Evolutionary conservation across 2,329 filamentous ascomycete genomes (phyloP).

Genomic region (Neurospora crassa): DNA sequence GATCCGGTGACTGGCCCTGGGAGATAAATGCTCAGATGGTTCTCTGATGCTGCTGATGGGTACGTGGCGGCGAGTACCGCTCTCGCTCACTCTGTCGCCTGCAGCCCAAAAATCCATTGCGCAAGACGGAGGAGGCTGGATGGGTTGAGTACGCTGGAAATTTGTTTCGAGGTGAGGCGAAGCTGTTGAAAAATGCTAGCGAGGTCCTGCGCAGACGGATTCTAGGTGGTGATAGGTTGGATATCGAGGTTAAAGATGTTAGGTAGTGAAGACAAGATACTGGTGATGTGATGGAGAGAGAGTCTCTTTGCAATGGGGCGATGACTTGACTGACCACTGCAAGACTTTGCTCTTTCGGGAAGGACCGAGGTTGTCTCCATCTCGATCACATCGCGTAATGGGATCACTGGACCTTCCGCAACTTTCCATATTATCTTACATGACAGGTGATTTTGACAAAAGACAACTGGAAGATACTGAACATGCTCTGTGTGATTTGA

Average conservation of each 20-base stretch:
- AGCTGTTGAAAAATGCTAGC: not conserved
- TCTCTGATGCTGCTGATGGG: not conserved
- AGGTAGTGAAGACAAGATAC: not conserved
- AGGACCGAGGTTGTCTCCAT: not conserved
- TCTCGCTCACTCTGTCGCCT: not conserved
- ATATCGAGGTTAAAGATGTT: not conserved
- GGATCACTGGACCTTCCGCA: not conserved
- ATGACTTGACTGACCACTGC: not conserved
- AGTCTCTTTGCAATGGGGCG: not conserved
- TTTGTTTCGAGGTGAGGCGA: not conserved
- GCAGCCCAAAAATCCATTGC: not conserved
- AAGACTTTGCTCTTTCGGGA: not conserved
- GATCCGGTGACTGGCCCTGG: not conserved
- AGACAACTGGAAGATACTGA: no score
- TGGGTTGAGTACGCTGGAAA: not conserved
- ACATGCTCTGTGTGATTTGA: no score
- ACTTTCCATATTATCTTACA: not conserved
- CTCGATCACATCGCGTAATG: not conserved
- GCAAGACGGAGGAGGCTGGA: not conserved
- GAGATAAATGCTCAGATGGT: not conserved
- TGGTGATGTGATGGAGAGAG: not conserved
- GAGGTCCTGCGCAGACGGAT: not conserved
- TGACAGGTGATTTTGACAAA: not conserved
- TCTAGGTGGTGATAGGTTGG: not conserved
- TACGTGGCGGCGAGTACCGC: not conserved